Base-by-base conservation (phyloP, 2,329 filamentous ascomycete species). In the Fusarium sublunatum region DNA sequence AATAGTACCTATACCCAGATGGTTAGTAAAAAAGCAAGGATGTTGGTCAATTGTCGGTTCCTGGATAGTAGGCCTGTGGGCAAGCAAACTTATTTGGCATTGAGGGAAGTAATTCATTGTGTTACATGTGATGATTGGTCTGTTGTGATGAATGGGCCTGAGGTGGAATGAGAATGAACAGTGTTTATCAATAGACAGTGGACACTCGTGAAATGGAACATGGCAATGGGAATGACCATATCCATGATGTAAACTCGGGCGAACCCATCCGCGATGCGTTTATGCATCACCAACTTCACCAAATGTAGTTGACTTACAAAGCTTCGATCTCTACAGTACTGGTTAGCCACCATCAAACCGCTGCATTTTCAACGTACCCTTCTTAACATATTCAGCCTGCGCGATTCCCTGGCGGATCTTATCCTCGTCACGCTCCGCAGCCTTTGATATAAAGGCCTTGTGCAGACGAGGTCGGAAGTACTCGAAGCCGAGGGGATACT, bases 301-400 rank as follows among this genome's bases (percentile, higher is more conserved):
- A 0, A 40, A n/a, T 13, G 7, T 9, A 24, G 35, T 15, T 26
- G 3, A 84, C 91, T 86, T 83, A 97, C 91, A 98, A 75, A 15
- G 93, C 90, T 79, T 97, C 93, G 59, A 98, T 92, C 76, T 97
- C 94, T 95, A 2, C 3, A 65, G 7, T 19, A 32, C 13, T 9
- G 10, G 55, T 44, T 22, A 71, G 58, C 40, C 22, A n/a, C 3
- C n/a, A 19, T 22, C 19, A 28, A 7, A 7, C 2, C 13, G 15
- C 2, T 0, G 5, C 3, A 35, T 3, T 2, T 2, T 22, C 7
- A 35, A 53, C 72, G n/a, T 72, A 92, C 92, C 92, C 83, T 96
- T 97, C 77, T 92, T 96, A 5, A 98, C 92, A 76, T 91, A 97
- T 66, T 96, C 87, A 1, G 93, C 94, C 58, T 89, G 83, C 36